phyloP scores from a whole-genome alignment of 2,329 filamentous ascomycete genomes.

The Furcasterigmium sp. region DNA sequence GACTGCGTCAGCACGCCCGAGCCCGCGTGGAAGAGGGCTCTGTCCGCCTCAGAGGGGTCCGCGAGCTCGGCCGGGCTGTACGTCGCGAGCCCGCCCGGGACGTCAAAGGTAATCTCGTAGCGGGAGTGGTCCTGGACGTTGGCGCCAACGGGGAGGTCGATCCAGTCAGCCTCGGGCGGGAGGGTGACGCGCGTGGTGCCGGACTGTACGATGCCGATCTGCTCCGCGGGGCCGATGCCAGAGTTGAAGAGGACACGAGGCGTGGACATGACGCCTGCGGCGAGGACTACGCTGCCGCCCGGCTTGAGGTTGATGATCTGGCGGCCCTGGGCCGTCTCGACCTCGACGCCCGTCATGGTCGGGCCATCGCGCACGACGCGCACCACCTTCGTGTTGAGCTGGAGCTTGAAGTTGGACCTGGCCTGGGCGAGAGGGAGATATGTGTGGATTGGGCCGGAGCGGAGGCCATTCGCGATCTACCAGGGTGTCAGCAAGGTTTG shows the following conservation, averaged over 20 bases:
- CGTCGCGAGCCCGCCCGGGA: conserved; percentile 10
- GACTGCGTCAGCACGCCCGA: conserved; percentile 17
- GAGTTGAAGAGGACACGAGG: conserved; percentile 49
- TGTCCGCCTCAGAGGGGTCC: conserved; percentile 8
- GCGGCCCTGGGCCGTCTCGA: conserved; percentile 13
- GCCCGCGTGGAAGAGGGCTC: conserved; percentile 14
- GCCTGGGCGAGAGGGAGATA: conserved; percentile 33
- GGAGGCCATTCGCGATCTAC: conserved; percentile 13
- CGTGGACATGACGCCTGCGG: conserved; percentile 13
- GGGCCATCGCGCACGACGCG: conserved; percentile 15
- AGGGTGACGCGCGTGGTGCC: conserved; percentile 36
- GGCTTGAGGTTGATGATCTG: conserved; percentile 15
- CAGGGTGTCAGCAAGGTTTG: background rate
- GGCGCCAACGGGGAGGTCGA: conserved; percentile 52
- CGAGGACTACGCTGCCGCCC: conserved; percentile 11
- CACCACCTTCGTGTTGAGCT: conserved; percentile 15
- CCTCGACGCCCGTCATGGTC: conserved; percentile 28
- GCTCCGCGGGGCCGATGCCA: conserved; percentile 44
- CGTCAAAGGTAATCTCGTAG: conserved; percentile 13
- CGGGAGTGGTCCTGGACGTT: conserved; percentile 50
- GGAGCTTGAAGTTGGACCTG: conserved; percentile 29
- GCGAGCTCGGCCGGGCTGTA: conserved; percentile 10
- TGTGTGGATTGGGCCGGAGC: conserved; percentile 16
- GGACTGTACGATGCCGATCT: conserved; percentile 44
- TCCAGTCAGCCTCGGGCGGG: conserved; percentile 46